Evolutionary conservation across 441 rosid species (phyloP).

Genomic region (Jatropha podagrica): DNA sequence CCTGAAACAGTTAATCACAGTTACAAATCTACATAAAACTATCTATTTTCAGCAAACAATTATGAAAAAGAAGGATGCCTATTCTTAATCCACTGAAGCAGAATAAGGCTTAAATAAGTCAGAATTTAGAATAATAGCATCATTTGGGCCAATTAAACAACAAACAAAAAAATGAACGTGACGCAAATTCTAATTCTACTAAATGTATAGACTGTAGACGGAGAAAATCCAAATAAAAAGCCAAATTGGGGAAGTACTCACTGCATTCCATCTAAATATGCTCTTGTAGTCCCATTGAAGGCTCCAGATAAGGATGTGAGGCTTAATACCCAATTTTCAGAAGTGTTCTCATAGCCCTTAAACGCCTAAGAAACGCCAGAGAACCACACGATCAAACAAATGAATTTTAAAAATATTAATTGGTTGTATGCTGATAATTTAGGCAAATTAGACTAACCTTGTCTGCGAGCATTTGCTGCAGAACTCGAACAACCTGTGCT

Average conservation of each 20-base stretch:
- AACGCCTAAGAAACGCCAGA: slow-evolving; percentile 57
- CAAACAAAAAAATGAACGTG: neutral
- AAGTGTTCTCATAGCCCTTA: slow-evolving; percentile 71
- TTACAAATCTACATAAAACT: neutral
- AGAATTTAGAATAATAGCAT: neutral
- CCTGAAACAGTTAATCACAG: slow-evolving; percentile 10
- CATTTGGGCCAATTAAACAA: neutral
- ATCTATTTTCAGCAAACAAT: slow-evolving; percentile 17
- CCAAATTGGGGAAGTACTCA: slow-evolving; percentile 36
- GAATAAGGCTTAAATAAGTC: neutral
- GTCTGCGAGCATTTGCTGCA: slow-evolving; percentile 98
- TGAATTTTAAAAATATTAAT: neutral
- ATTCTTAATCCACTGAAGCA: neutral
- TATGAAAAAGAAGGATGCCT: neutral
- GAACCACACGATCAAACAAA: slow-evolving; percentile 14
- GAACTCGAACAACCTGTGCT: slow-evolving; percentile 85
- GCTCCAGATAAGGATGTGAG: slow-evolving; percentile 92
- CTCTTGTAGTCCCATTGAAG: slow-evolving; percentile 93
- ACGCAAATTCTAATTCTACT: neutral
- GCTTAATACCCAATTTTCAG: slow-evolving; percentile 88
- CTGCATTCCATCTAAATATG: slow-evolving; percentile 96
- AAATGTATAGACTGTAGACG: neutral
- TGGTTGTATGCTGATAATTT: neutral
- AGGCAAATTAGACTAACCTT: slow-evolving; percentile 48
- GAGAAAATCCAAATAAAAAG: neutral